A percentile compares a stretch with the other conserved stretches of the same genome.
These are phyloP conservation scores for Apodospora peruviana DNA, from an alignment of 495 filamentous ascomycete species.

Conservation along the genomic window DNA sequence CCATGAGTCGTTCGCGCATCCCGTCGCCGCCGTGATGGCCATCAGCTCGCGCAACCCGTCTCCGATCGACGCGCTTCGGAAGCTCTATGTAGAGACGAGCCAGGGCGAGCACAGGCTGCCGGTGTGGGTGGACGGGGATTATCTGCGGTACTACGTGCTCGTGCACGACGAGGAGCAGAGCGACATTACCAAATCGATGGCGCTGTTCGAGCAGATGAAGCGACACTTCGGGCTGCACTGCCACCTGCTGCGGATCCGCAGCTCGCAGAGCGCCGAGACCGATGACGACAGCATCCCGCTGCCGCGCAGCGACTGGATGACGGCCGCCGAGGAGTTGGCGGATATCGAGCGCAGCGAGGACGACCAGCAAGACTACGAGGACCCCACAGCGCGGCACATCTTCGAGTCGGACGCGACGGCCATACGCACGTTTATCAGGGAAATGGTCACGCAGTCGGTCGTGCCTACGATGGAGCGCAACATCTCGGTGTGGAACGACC, in stretches of 20 bases:
- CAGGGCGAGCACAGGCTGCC: conserved; percentile 63
- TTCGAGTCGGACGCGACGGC: conserved; percentile 88
- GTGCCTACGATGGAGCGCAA: conserved; percentile 92
- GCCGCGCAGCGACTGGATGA: conserved; percentile 79
- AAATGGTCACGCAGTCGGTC: conserved; percentile 87
- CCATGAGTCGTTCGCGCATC: conserved; percentile 91
- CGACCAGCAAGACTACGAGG: conserved; percentile 58
- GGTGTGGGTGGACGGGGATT: conserved; percentile 79
- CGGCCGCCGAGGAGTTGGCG: conserved; percentile 76
- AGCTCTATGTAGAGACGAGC: conserved; percentile 72
- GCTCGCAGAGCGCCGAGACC: conserved; percentile 76
- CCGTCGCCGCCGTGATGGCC: conserved; percentile 91
- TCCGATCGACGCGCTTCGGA: conserved; percentile 78
- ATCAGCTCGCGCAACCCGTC: conserved; percentile 79
- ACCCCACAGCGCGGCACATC: conserved; percentile 69
- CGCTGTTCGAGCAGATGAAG: conserved; percentile 95
- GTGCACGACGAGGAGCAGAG: conserved; percentile 96
- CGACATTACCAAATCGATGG: conserved; percentile 82
- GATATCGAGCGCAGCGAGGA: conserved; percentile 58
- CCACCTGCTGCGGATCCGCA: conserved; percentile 80
- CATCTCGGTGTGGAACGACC: conserved; percentile 90
- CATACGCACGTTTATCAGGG: conserved; percentile 80
- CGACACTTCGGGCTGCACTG: conserved; percentile 93
- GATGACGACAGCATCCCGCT: conserved; percentile 87
- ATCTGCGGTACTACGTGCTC: conserved; percentile 89